phyloP scores from a whole-genome alignment of 352 stramenopile species.

The Pythium dissimile region DNA sequence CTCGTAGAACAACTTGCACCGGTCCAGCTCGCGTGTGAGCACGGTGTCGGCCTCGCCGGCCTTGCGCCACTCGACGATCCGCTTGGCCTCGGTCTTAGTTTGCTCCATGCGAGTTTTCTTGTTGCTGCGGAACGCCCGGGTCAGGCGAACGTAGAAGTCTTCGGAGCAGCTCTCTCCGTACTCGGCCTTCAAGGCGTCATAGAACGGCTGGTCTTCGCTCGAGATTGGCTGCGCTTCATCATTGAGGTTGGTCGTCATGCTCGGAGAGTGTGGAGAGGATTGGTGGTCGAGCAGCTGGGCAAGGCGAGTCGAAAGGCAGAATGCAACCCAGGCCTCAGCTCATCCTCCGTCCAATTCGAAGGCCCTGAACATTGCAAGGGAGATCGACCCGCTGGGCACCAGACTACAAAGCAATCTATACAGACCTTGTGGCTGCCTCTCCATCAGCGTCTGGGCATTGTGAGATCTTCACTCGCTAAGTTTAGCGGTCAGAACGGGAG shows the following conservation, averaged over 20 bases:
- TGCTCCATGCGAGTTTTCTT: slow-evolving; percentile 71
- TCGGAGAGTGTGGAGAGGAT: neutral
- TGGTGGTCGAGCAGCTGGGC: neutral
- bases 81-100: slow-evolving; percentile 58
- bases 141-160: slow-evolving; percentile 57
- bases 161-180: slow-evolving; percentile 56
- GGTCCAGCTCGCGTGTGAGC: slow-evolving; percentile 45
- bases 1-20: slow-evolving; percentile 60
- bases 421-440: too few relatives aligned
- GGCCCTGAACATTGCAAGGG: too few relatives aligned
- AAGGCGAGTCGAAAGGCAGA: slow-evolving; percentile 9
- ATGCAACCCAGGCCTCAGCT: neutral
- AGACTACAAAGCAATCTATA: too few relatives aligned
- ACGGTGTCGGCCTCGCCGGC: slow-evolving; percentile 43
- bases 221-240: slow-evolving; percentile 50
- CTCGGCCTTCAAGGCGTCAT: slow-evolving; percentile 46
- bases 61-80: slow-evolving; percentile 58
- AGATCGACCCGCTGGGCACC: too few relatives aligned
- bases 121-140: slow-evolving; percentile 52
- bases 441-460: too few relatives aligned
- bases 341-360: too few relatives aligned
- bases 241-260: slow-evolving; percentile 20
- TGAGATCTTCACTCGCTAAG: too few relatives aligned
- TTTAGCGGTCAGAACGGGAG: too few relatives aligned
- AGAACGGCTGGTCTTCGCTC: slow-evolving; percentile 53